Evolutionary conservation across 2,329 filamentous ascomycete species (phyloP), one percentile per base, ranked within the genome.

Genomic region (Capronia epimyces): DNA sequence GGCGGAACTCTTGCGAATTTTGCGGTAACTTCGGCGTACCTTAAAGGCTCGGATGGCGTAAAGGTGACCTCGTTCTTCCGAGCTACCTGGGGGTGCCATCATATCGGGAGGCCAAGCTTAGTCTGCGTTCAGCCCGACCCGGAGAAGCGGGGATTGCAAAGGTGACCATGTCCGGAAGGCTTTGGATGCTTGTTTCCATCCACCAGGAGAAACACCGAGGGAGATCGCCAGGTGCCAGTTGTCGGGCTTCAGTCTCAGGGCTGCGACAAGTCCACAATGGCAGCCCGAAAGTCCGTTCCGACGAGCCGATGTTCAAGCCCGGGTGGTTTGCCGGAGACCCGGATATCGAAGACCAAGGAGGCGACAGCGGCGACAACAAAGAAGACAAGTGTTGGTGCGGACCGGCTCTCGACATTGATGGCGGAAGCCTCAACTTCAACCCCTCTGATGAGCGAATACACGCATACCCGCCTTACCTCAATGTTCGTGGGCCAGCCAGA

Each of bases 391-490:
- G 37, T 27, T 20, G 8, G 12, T 44, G 34, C 16, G 41, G 41
- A 20, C 15, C 6, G 6, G 15, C 6, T 5, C 18, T 20, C 15
- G 18, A 37, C 7, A 20, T 18, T 20, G 15, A 13, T 5, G 13
- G 15, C 16, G 12, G 5, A 7, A 15, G 34, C 16, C 7, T 16
- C 27, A 13, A 39, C 22, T 20, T 7, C 21, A n/a, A 39, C 15
- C 20, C 15, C 27, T 7, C 20, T 18, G 27, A 25, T 40, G n/a
- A 16, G 24, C 32, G 43, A 21, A 13, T 43, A 16, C 13, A 20
- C 24, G 36, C 51, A 3, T 54, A 50, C 16, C 51, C 47, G 4
- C 37, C 51, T 40, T 54, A 54, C 25, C 43, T 54, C 36, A 20
- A 16, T 7, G n/a, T 43, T 6, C 12, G n/a, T n/a, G 29, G 29